Conservation (phyloP, 352 stramenopile genomes). For the Globisporangium emineosum region DNA sequence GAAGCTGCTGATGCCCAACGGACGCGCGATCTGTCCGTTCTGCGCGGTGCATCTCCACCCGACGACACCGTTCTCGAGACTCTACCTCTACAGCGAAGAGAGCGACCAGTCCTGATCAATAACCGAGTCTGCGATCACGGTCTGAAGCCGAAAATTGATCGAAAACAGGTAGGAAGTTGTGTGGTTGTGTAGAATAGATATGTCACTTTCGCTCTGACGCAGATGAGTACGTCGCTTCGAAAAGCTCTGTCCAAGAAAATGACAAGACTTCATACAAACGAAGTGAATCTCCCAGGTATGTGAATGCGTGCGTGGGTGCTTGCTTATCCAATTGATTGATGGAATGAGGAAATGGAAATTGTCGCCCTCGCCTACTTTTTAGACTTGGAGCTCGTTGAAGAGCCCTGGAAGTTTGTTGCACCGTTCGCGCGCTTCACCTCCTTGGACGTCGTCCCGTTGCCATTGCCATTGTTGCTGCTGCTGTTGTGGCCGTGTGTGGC, state of each 20-base stretch:
- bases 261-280: not conserved
- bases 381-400: slow-evolving; percentile 2
- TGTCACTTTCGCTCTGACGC: not conserved
- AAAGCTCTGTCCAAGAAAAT: not conserved
- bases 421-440: slow-evolving; percentile 29
- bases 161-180: not conserved
- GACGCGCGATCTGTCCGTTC: slow-evolving; percentile 75
- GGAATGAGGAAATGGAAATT: not conserved
- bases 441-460: slow-evolving; percentile 19
- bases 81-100: slow-evolving; percentile 76
- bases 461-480: not conserved
- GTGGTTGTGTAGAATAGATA: slow-evolving; percentile 10
- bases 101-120: slow-evolving; percentile 8
- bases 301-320: not conserved
- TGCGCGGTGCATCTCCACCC: slow-evolving; percentile 71
- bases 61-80: slow-evolving; percentile 58
- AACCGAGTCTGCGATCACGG: not conserved
- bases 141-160: not conserved
- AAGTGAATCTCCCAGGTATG: not conserved
- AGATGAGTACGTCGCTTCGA: not conserved
- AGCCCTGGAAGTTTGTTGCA: slow-evolving; percentile 6
- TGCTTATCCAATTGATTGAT: not conserved
- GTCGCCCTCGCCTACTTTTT: slow-evolving; percentile 14
- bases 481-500: slow-evolving; percentile 15
- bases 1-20: slow-evolving; percentile 66